Evolutionary conservation across 805 yeast genomes (phyloP).

Genomic region (Candida pseudoglaebosa): DNA sequence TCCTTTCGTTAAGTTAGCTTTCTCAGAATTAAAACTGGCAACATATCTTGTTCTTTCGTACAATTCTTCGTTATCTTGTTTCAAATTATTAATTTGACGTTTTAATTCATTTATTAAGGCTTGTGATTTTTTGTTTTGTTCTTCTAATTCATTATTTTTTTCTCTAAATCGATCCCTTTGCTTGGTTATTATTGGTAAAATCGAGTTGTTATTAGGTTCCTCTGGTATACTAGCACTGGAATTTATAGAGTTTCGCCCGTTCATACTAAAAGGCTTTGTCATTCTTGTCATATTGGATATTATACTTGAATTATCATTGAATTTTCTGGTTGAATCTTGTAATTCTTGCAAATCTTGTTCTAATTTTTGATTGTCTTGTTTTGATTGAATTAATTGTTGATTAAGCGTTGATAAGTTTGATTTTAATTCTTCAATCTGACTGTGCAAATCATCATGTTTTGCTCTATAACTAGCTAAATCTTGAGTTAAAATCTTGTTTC

Average conservation of each 20-base stretch:
- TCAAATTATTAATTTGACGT: slow-evolving; percentile 58
- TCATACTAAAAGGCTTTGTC: slow-evolving; percentile 28
- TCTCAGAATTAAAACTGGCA: slow-evolving; percentile 42
- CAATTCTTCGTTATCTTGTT: slow-evolving; percentile 70
- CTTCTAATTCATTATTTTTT: slow-evolving; percentile 80
- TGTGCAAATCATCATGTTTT: slow-evolving; percentile 45
- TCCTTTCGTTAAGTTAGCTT: slow-evolving; percentile 6
- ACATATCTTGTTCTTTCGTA: slow-evolving; percentile 74
- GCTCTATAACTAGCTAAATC: slow-evolving; percentile 67
- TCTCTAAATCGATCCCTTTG: slow-evolving; percentile 91
- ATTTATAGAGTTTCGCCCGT: slow-evolving; percentile 15
- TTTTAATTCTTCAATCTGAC: slow-evolving; percentile 40
- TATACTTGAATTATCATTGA: slow-evolving; percentile 62
- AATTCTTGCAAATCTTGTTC: slow-evolving; percentile 70
- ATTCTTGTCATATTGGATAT: slow-evolving; percentile 48
- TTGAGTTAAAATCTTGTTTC: slow-evolving; percentile 69
- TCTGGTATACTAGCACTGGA: slow-evolving; percentile 8
- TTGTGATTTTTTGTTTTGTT: slow-evolving; percentile 62
- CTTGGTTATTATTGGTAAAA: slow-evolving; percentile 84
- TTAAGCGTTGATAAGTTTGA: slow-evolving; percentile 27
- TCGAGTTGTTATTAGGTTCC: slow-evolving; percentile 31
- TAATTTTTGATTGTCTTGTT: slow-evolving; percentile 51
- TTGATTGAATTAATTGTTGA: slow-evolving; percentile 39
- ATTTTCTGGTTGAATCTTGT: slow-evolving; percentile 43
- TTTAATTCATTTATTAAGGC: slow-evolving; percentile 55